Base-by-base conservation (phyloP, 2,329 filamentous ascomycete species). In the Ascochyta lentis region DNA sequence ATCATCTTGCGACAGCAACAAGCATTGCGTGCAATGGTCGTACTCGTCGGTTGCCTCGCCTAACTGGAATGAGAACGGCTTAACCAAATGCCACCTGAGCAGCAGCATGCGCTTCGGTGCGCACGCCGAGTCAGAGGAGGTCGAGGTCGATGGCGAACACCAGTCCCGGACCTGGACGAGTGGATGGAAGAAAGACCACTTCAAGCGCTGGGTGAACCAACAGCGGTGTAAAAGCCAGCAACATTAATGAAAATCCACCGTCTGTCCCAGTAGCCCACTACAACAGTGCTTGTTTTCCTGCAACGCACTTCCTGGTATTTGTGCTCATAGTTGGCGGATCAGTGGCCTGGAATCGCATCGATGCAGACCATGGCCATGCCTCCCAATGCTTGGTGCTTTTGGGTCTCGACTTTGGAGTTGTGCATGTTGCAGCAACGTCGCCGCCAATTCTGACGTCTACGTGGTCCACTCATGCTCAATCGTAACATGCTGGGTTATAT, bases 1-100 rank as follows among this genome's bases (percentile, higher is more conserved):
- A 24, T 56, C 65, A 8, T 66, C 67, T 4, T 75, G 72, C 39
- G 63, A 66, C 7, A 59, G 46, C 12, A 65, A 64, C 45, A 65
- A 61, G 23, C 64, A 64, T 38, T 75, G 72, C 49, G 63, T 74
- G 29, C 70, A 74, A 43, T 74, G 66, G 62, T 71, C 69, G 0
- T 75, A 72, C 40, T 73, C 71, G 0, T 67, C 67, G 1, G 34
- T 68, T 2, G 53, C 53, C 2, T 55, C 57, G 24, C 61, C 60
- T 13, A 74, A 74, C 9, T 67, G 62, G 61, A 74, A 71, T 31
- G 66, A 66, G 49, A 73, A 73, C 39, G 67, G 65, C 7, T 47
- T 62, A n/a, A 73, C 71, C 8, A 72, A 64, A 35, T 74, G 71
- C 23, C 71, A 73, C 56, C 34, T 74, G 10, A 72, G 69, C 48